phyloP scores from a whole-genome alignment of 2,329 filamentous ascomycete species.

The Pezicula neosporulosa region DNA sequence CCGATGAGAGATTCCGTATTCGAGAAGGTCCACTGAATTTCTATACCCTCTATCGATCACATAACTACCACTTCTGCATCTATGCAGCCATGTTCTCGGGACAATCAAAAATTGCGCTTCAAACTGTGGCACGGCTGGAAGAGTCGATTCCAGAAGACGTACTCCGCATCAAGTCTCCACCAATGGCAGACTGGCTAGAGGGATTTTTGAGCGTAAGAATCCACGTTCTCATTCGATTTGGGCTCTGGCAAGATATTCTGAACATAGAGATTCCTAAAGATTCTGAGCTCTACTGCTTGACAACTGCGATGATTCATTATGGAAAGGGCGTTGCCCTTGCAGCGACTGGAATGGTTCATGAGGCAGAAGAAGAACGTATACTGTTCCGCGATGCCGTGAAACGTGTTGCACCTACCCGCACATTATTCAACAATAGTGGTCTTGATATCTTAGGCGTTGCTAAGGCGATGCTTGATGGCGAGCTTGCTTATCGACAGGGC shows the following conservation, averaged over 20 bases:
- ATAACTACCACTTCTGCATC: slow-evolving; percentile 72
- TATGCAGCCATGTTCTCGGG: slow-evolving; percentile 79
- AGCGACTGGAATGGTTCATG: slow-evolving; percentile 48
- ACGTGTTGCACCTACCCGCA: slow-evolving; percentile 54
- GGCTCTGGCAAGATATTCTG: slow-evolving; percentile 65
- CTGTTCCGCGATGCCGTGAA: slow-evolving; percentile 49
- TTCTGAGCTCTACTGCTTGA: slow-evolving; percentile 60
- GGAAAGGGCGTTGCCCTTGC: slow-evolving; percentile 65
- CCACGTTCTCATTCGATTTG: slow-evolving; percentile 72
- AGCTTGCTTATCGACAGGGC: slow-evolving; percentile 65
- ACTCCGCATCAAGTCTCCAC: slow-evolving; percentile 60
- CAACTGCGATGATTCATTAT: slow-evolving; percentile 66
- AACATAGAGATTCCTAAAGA: slow-evolving; percentile 54
- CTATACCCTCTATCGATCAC: slow-evolving; percentile 72
- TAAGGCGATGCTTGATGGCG: slow-evolving; percentile 65
- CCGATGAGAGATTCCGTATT: slow-evolving; percentile 64
- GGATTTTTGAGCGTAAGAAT: slow-evolving; percentile 64
- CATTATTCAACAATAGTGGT: slow-evolving; percentile 66
- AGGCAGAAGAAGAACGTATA: slow-evolving; percentile 48
- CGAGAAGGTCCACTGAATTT: slow-evolving; percentile 63
- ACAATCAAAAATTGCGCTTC: slow-evolving; percentile 57
- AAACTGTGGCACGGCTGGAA: slow-evolving; percentile 58
- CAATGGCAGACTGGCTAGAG: slow-evolving; percentile 79
- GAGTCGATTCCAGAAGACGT: slow-evolving; percentile 58
- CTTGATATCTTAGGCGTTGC: slow-evolving; percentile 61